phyloP scores from a whole-genome alignment of 2,329 filamentous ascomycete genomes.

The Blastomyces parvus region DNA sequence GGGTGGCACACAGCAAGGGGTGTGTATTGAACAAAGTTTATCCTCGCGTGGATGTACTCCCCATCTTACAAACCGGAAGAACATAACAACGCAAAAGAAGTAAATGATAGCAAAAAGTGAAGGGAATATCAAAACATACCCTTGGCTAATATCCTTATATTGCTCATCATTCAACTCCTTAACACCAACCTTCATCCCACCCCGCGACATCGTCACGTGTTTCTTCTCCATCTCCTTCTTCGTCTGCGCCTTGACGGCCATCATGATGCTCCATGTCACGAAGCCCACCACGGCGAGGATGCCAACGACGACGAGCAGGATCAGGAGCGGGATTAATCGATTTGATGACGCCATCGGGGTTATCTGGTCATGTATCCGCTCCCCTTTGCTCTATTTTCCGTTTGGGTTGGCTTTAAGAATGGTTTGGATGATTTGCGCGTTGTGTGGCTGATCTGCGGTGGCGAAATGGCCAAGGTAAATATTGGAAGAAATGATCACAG shows the following conservation, averaged over 20 bases:
- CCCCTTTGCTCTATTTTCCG: too few relatives aligned
- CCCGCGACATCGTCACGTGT: slow-evolving; percentile 50
- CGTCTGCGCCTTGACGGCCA: slow-evolving; percentile 49
- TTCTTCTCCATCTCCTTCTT: slow-evolving; percentile 55
- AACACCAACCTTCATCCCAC: slow-evolving; percentile 52
- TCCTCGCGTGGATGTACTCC: too few relatives aligned
- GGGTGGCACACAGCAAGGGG: background rate
- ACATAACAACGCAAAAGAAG: background rate
- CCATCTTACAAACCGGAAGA: background rate
- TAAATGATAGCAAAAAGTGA: background rate
- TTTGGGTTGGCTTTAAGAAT: background rate
- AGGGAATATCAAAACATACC: slow-evolving; percentile 25
- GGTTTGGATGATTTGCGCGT: background rate
- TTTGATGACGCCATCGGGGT: slow-evolving; percentile 6
- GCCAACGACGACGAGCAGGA: slow-evolving; percentile 47
- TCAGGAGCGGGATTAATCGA: slow-evolving; percentile 45
- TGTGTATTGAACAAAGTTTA: background rate
- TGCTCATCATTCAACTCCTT: slow-evolving; percentile 50
- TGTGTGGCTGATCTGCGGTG: background rate
- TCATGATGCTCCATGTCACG: slow-evolving; percentile 49
- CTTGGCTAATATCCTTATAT: slow-evolving; percentile 52
- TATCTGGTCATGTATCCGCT: background rate
- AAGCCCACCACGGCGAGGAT: slow-evolving; percentile 46
- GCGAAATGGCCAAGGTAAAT: background rate
- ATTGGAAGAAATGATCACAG: too few relatives aligned